Percentiles rank a stretch among this genome's conserved stretches.
Evolutionary conservation across 148 eudicot species (phyloP).

Genomic region (Persicaria maculosa): DNA sequence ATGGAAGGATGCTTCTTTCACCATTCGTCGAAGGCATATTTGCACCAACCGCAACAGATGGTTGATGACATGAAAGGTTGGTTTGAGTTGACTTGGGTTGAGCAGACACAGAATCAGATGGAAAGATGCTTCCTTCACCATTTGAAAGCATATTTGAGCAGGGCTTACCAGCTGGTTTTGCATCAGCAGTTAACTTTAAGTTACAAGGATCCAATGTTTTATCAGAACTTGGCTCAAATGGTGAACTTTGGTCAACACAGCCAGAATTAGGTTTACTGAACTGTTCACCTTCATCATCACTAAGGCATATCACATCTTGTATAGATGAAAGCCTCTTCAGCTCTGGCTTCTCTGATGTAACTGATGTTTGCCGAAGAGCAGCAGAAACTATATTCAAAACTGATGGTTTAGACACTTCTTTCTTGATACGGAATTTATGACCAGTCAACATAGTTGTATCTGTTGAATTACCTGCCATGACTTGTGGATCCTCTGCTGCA

Average conservation of each 20-base stretch:
- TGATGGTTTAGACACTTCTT: slow-evolving; percentile 21
- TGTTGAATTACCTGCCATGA: slow-evolving; percentile 17
- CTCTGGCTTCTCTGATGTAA: slow-evolving; percentile 23
- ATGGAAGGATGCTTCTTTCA: slow-evolving; percentile 26
- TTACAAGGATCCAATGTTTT: not conserved
- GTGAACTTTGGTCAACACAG: not conserved
- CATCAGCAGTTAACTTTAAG: slow-evolving; percentile 22
- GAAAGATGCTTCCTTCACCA: slow-evolving; percentile 26
- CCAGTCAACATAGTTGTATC: slow-evolving; percentile 22
- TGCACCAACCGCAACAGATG: slow-evolving; percentile 1
- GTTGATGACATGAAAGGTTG: slow-evolving; percentile 23
- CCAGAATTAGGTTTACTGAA: slow-evolving; percentile 15
- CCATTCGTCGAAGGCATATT: slow-evolving; percentile 22
- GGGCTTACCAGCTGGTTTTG: slow-evolving; percentile 35
- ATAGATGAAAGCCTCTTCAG: slow-evolving; percentile 29
- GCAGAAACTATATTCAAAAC: slow-evolving; percentile 17
- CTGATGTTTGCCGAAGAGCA: slow-evolving; percentile 18
- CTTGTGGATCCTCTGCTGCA: slow-evolving; percentile 35
- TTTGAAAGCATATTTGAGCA: slow-evolving; percentile 24
- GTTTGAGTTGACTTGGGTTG: slow-evolving; percentile 25
- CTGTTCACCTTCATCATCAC: slow-evolving; percentile 84
- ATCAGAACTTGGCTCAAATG: slow-evolving; percentile 1
- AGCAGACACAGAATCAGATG: slow-evolving; percentile 30
- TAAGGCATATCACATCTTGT: slow-evolving; percentile 58
- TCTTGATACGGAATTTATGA: slow-evolving; percentile 22